Base-by-base conservation (phyloP, 2,329 filamentous ascomycete genomes). In the Fusarium redolens region DNA sequence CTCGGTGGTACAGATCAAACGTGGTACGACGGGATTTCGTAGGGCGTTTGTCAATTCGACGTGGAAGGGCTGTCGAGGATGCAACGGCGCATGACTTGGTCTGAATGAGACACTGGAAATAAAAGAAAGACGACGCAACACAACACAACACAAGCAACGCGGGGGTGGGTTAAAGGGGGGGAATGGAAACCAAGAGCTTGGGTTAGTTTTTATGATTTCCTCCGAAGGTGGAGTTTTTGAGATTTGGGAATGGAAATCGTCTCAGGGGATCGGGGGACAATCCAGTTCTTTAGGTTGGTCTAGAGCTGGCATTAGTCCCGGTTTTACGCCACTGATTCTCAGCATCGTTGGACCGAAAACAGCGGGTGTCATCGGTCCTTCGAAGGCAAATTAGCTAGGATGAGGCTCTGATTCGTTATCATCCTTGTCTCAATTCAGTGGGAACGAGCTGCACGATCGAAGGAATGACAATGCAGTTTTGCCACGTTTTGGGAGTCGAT, bases 161-260 rank as follows among this genome's bases (percentile, higher is more conserved):
- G 72, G 69, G 74, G 74, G 72, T 63, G 70, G 71, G 55, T 30
- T 66, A 72, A 52, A 40, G 58, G 62, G 25, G 57, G 51, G 14
- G 57, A 38, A 38, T 13, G 31, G 33, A 20, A 43, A n/a, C 28
- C 55, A 55, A 69, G 52, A 48, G 57, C 48, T 31, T 52, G 55
- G 30, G 33, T 22, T 44, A 14, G 59, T 72, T 64, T 55, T 72
- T 74, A 35, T 74, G 70, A 72, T 72, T 66, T 45, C 54, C 57
- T 64, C 61, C 56, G 55, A 55, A 65, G 67, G 65, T 68, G 65
- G 65, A 62, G 56, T 61, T 54, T 54, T 59, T 28, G 50, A 40
- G 35, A 54, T 54, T 35, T 45, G 6, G 25, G 31, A 35, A 33
- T 35, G 31, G 22, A 30, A 18, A n/a, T 14, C 18, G 31, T 37